These are phyloP conservation scores for Ophiostoma angusticollis DNA, from an alignment of 2,329 filamentous ascomycete species.

Conservation along the genomic window DNA sequence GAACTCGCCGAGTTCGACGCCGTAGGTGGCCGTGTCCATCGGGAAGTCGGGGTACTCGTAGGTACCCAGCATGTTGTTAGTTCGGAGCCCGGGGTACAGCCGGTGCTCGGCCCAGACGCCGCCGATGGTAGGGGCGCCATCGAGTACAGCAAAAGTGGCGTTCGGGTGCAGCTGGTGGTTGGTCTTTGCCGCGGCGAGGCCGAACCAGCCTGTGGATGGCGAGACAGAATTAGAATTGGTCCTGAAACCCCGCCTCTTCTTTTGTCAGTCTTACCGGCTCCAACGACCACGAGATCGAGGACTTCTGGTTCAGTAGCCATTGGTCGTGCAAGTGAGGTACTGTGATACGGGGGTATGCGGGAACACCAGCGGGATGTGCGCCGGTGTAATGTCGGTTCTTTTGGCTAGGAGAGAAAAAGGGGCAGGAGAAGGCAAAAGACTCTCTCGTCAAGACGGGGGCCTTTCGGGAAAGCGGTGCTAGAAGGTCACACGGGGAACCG, in stretches of 20 bases:
- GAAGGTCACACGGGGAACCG: too few relatives aligned
- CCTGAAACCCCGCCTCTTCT: neutral
- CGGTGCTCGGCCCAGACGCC: constrained; percentile 58
- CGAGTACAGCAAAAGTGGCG: constrained; percentile 44
- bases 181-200: constrained; percentile 48
- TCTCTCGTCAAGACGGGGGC: too few relatives aligned
- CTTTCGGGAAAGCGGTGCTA: too few relatives aligned
- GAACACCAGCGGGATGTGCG: too few relatives aligned
- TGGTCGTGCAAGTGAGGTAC: neutral
- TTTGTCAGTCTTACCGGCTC: constrained; percentile 33
- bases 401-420: too few relatives aligned
- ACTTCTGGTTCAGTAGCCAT: constrained; percentile 24
- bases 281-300: constrained; percentile 35
- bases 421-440: too few relatives aligned
- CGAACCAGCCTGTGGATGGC: constrained; percentile 24
- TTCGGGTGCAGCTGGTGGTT: constrained; percentile 46
- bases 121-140: constrained; percentile 44
- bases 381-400: too few relatives aligned
- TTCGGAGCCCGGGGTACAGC: constrained; percentile 55
- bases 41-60: constrained; percentile 66
- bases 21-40: constrained; percentile 44
- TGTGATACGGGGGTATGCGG: too few relatives aligned
- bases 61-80: constrained; percentile 61
- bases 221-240: too few relatives aligned
- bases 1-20: constrained; percentile 31